Conservation (phyloP, 2,329 filamentous ascomycete species). For the Aspergillus pseudoviridinutans region DNA sequence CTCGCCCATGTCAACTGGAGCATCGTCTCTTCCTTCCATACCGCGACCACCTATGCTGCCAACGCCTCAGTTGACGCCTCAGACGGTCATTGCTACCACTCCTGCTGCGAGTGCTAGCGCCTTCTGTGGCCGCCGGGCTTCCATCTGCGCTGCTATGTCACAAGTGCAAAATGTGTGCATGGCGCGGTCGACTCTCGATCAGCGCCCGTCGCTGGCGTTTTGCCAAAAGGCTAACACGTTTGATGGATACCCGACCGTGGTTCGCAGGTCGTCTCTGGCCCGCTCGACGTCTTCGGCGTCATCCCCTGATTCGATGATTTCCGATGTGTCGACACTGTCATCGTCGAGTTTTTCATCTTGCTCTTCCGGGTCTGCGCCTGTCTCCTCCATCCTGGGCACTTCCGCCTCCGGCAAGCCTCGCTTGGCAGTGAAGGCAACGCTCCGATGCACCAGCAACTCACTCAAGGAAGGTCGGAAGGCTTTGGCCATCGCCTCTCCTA, state of each 20-base stretch:
- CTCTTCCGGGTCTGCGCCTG: constrained; percentile 50
- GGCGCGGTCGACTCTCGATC: constrained; percentile 54
- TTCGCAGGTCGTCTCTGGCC: constrained; percentile 47
- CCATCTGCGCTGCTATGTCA: constrained; percentile 57
- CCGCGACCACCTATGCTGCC: constrained; percentile 54
- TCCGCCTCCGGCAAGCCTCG: constrained; percentile 26
- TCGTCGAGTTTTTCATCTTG: constrained; percentile 51
- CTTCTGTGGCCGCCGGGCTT: constrained; percentile 49
- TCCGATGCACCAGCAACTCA: constrained; percentile 37
- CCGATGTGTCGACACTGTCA: constrained; percentile 55
- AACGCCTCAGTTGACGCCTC: constrained; percentile 60
- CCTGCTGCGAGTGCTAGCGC: constrained; percentile 58
- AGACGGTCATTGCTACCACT: constrained; percentile 51
- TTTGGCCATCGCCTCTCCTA: constrained; percentile 34
- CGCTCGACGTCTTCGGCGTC: constrained; percentile 51
- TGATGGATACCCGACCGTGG: constrained; percentile 48
- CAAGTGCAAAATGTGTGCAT: constrained; percentile 53
- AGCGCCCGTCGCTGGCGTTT: constrained; percentile 39
- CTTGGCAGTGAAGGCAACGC: constrained; percentile 38
- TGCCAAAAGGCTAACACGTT: constrained; percentile 35
- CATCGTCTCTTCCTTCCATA: constrained; percentile 52
- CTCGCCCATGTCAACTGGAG: constrained; percentile 49
- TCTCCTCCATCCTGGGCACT: constrained; percentile 39
- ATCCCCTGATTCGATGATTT: constrained; percentile 62
- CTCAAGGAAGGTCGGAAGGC: constrained; percentile 36